Evolutionary conservation across 768 basidiomycete genomes (phyloP).

Genomic region (Naganishia antarctica): DNA sequence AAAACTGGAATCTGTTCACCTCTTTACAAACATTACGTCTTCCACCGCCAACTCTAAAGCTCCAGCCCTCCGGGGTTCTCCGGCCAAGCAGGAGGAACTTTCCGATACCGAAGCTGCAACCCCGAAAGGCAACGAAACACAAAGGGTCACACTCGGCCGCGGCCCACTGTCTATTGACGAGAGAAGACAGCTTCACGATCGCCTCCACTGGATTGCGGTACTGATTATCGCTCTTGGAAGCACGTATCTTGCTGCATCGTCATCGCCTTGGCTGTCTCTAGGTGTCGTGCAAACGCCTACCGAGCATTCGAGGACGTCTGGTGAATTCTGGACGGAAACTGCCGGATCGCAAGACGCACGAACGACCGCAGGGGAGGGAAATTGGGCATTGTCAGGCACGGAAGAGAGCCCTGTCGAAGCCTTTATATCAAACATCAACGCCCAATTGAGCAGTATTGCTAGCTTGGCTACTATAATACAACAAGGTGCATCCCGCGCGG

Average conservation of each 20-base stretch:
- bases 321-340: not conserved
- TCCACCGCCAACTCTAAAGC: not conserved
- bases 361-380: not conserved
- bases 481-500: not conserved
- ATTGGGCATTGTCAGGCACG: not conserved
- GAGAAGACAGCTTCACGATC: not conserved
- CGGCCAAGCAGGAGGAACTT: conserved; percentile 6
- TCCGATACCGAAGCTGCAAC: not conserved
- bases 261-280: conserved; percentile 11
- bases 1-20: not conserved
- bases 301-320: not conserved
- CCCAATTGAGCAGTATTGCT: conserved; percentile 18
- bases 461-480: conserved; percentile 2
- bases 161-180: not conserved
- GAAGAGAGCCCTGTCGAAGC: conserved; percentile 13
- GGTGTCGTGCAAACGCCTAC: not conserved
- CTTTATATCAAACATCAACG: conserved; percentile 19
- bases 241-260: conserved; percentile 5
- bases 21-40: conserved; percentile 11
- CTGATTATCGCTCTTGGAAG: conserved; percentile 13
- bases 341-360: not conserved
- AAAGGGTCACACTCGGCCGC: not conserved
- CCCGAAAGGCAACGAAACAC: not conserved
- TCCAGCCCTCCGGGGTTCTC: conserved; percentile 12
- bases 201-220: conserved; percentile 1